A percentile compares a stretch with the other conserved stretches of the same genome.
These are phyloP conservation scores for Gypsophila paniculata DNA, from an alignment of 179 eudicot species.

Conservation along the genomic window DNA sequence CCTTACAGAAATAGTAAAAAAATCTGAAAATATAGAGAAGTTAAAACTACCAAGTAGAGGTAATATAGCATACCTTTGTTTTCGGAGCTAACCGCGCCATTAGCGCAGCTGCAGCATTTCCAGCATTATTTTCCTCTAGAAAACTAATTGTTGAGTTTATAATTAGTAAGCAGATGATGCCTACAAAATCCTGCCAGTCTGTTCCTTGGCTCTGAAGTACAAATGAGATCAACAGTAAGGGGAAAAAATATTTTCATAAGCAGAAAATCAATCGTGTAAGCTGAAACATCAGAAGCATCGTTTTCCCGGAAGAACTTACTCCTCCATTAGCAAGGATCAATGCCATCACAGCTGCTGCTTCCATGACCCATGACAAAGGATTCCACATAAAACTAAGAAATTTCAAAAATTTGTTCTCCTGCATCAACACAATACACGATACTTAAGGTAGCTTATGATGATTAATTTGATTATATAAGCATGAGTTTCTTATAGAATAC, in stretches of 20 bases:
- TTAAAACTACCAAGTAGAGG: background rate
- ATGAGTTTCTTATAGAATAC: background rate
- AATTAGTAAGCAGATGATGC: conserved; percentile 49
- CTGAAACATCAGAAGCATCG: conserved; percentile 2
- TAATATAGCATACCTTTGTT: conserved; percentile 41
- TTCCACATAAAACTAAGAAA: conserved; percentile 59
- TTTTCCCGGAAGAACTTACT: conserved; percentile 24
- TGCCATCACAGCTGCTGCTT: conserved; percentile 55
- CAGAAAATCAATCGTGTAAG: background rate
- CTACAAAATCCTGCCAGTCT: conserved; percentile 69
- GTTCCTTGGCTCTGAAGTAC: conserved; percentile 52
- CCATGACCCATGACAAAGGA: conserved; percentile 57
- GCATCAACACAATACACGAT: conserved; percentile 17
- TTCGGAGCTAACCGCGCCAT: conserved; percentile 66
- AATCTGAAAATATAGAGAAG: too few relatives aligned
- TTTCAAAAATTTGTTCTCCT: conserved; percentile 48
- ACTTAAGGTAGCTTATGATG: background rate
- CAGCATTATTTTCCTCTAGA: conserved; percentile 70
- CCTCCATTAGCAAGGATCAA: conserved; percentile 51
- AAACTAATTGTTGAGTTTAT: conserved; percentile 66
- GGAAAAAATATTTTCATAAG: background rate
- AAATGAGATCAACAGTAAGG: conserved; percentile 1
- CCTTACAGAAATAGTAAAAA: too few relatives aligned
- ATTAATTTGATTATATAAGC: background rate
- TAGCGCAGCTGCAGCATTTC: conserved; percentile 65